A percentile compares a stretch with the other conserved stretches of the same genome.
These are phyloP conservation scores for Fusarium caatingaense DNA, from an alignment of 2,329 filamentous ascomycete genomes.

Conservation along the genomic window DNA sequence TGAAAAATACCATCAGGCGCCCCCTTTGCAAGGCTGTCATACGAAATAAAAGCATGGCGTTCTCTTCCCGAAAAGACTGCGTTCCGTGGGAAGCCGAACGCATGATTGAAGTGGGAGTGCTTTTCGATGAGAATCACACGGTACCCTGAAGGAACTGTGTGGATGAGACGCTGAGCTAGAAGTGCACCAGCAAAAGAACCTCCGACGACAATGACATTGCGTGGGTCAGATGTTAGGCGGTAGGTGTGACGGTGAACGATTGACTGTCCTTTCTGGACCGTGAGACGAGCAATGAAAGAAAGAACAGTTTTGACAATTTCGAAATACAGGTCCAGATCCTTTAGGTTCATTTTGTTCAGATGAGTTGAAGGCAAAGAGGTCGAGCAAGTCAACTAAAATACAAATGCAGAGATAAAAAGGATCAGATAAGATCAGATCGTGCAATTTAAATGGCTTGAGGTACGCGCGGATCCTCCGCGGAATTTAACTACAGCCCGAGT, in stretches of 20 bases:
- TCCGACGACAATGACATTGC: slow-evolving; percentile 24
- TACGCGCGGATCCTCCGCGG: not conserved
- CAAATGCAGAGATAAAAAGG: too few relatives aligned
- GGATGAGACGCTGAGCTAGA: slow-evolving; percentile 11
- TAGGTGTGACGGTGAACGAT: slow-evolving; percentile 25
- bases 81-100: slow-evolving; percentile 28
- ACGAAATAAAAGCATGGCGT: slow-evolving; percentile 4
- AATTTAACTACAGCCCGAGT: fast-evolving
- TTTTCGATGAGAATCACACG: slow-evolving; percentile 30
- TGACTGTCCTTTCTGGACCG: not conserved
- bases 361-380: fast-evolving
- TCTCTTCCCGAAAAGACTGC: slow-evolving; percentile 18
- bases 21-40: slow-evolving; percentile 11
- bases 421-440: not conserved
- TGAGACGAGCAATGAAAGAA: not conserved
- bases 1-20: slow-evolving; percentile 19
- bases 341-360: not conserved
- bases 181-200: slow-evolving; percentile 30
- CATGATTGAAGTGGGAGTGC: slow-evolving; percentile 33
- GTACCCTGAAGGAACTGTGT: slow-evolving; percentile 26
- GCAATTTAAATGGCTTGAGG: not conserved
- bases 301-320: slow-evolving; percentile 10
- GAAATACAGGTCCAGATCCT: slow-evolving; percentile 3
- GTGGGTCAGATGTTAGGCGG: not conserved
- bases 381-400: too few relatives aligned